Evolutionary conservation across 2,329 filamentous ascomycete species (phyloP), one percentile per base, ranked within the genome.

Genomic region (Diaporthe citrichinensis): DNA sequence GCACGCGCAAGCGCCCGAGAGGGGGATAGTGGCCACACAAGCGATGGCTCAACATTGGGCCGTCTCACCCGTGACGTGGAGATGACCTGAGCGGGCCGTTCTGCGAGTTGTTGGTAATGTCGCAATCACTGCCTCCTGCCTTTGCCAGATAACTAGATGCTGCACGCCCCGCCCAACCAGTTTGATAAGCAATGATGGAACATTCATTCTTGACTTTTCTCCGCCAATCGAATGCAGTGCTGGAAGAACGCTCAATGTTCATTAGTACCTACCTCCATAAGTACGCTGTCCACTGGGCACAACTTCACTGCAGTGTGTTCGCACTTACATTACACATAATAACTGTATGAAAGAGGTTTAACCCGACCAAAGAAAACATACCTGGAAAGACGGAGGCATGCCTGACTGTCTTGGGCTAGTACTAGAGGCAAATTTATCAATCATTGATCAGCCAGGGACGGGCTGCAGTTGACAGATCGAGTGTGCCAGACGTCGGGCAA

Each of bases 31-130:
- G 4, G 34, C 23, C 57, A 28, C 36, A 28, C 14, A 41, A 61
- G 4, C n/a, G 2, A 61, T 61, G 58, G 58, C n/a, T 61, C n/a
- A 61, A 61, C n/a, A 61, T 61, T 67, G 62, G 44, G 44, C 62
- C 62, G 62, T 36, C 62, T 67, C 44, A 67, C 44, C 28, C 44
- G 44, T 67, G 62, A 67, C 62, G 62, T 51, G 28, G 9, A n/a
- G 7, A 51, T 51, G 62, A 67, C 44, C 39, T 67, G 20, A 28
- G 10, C n/a, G 20, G 34, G 17, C 34, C 12, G 23, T 8, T 15
- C 20, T 6, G 9, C 28, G 10, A n/a, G 20, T 14, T 23, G 0
- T 20, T 36, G 15, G 28, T 5, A 57, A 23, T 34, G 7, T 36
- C 20, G 2, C 10, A 59, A 39, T 34, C 57, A 25, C n/a, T 2